These are phyloP conservation scores for Pilatotrama ljubarskyi DNA, from an alignment of 768 basidiomycete genomes.

Conservation along the genomic window DNA sequence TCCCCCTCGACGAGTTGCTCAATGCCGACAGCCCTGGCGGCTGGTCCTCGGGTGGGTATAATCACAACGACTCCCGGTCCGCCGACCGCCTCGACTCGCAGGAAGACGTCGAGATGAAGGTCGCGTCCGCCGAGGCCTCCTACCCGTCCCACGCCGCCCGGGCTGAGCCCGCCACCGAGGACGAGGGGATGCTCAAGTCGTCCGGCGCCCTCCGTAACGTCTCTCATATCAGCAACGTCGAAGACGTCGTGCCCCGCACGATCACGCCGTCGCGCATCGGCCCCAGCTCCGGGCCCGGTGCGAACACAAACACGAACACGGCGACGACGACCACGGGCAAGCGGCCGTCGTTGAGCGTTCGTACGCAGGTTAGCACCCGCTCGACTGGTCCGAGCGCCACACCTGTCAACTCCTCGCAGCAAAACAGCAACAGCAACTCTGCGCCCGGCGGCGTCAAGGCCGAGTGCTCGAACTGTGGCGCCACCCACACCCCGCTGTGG, in stretches of 20 bases:
- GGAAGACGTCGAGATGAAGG: conserved; percentile 36
- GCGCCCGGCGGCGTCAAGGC: conserved; percentile 68
- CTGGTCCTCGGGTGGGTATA: conserved; percentile 28
- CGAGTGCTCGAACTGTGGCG: conserved; percentile 87
- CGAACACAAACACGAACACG: conserved; percentile 36
- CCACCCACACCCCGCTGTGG: conserved; percentile 88
- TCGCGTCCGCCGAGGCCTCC: conserved; percentile 22
- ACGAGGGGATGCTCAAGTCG: conserved; percentile 35
- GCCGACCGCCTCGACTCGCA: conserved; percentile 24
- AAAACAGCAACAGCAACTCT: conserved; percentile 35
- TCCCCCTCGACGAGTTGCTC: conserved; percentile 82
- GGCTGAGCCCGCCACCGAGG: conserved; percentile 26
- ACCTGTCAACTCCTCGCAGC: conserved; percentile 46
- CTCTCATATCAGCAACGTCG: conserved; percentile 42
- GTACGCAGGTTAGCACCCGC: conserved; percentile 52
- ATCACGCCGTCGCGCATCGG: conserved; percentile 61
- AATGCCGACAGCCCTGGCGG: conserved; percentile 42
- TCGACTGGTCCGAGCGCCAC: conserved; percentile 67
- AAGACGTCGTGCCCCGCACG: conserved; percentile 49
- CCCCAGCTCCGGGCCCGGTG: conserved; percentile 51
- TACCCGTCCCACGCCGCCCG: conserved; percentile 27
- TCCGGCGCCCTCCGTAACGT: conserved; percentile 31
- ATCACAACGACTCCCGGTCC: conserved; percentile 18
- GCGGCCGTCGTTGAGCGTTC: conserved; percentile 62
- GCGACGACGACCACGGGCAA: conserved; percentile 29